Conservation (phyloP, 1,284 basidiomycete species). For the Ustilago bromivora region DNA sequence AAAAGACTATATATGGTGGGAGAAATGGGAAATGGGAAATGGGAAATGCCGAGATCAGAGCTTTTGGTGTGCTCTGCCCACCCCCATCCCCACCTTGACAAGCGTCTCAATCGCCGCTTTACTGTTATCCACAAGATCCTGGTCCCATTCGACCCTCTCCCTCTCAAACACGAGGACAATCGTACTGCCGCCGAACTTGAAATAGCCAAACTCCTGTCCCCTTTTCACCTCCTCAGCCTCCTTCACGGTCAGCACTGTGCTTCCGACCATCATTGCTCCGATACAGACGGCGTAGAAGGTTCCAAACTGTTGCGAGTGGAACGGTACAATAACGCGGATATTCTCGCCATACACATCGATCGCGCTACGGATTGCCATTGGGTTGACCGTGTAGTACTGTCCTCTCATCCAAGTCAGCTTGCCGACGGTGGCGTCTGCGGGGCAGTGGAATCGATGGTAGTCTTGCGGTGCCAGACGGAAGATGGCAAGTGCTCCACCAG, state of each 20-base stretch:
- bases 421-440: slow-evolving; percentile 80
- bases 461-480: slow-evolving; percentile 84
- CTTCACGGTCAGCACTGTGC: slow-evolving; percentile 83
- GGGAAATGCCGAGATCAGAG: neutral
- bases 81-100: slow-evolving; percentile 74
- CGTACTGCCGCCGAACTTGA: slow-evolving; percentile 70
- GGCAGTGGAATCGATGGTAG: slow-evolving; percentile 95
- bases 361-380: slow-evolving; percentile 80
- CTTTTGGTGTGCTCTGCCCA: slow-evolving; percentile 33
- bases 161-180: slow-evolving; percentile 74
- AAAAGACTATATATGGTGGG: no score
- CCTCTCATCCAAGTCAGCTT: slow-evolving; percentile 73
- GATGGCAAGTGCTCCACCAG: slow-evolving; percentile 80
- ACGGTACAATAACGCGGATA: slow-evolving; percentile 72
- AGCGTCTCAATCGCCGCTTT: slow-evolving; percentile 77
- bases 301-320: slow-evolving; percentile 67
- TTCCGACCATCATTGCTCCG: slow-evolving; percentile 74
- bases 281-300: slow-evolving; percentile 62
- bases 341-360: slow-evolving; percentile 97
- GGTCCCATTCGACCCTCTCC: slow-evolving; percentile 85
- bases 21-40: no score
- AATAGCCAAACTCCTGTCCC: slow-evolving; percentile 84
- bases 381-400: slow-evolving; percentile 73
- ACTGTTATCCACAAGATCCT: slow-evolving; percentile 84
- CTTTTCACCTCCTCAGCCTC: slow-evolving; percentile 83